phyloP scores from a whole-genome alignment of 2,329 filamentous ascomycete species.

The Botrytis sinoallii region DNA sequence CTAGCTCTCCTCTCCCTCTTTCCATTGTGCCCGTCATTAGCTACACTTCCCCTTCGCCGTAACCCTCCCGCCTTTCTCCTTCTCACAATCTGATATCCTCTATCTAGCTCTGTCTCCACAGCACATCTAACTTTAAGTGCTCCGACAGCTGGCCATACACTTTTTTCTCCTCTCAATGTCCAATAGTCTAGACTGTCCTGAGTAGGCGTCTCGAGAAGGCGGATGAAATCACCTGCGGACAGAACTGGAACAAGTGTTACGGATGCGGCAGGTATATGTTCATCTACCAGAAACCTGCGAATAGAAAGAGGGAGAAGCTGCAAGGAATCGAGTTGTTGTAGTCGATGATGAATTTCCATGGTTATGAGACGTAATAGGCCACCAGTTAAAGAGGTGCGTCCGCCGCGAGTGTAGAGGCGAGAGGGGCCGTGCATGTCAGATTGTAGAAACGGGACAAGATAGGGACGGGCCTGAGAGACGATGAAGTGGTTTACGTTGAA shows the following conservation, averaged over 20 bases:
- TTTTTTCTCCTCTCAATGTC: constrained; percentile 79
- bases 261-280: constrained; percentile 73
- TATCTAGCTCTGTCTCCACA: constrained; percentile 83
- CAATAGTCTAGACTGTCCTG: constrained; percentile 74
- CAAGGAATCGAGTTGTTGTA: constrained; percentile 77
- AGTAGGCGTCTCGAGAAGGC: constrained; percentile 80
- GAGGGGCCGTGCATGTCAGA: constrained; percentile 76
- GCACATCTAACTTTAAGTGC: constrained; percentile 79
- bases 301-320: constrained; percentile 67
- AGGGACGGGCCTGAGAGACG: constrained; percentile 86
- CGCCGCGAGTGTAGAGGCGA: constrained; percentile 56
- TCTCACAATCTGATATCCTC: constrained; percentile 76
- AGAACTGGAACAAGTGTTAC: constrained; percentile 82
- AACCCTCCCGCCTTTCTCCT: constrained; percentile 44
- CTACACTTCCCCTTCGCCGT: constrained; percentile 35
- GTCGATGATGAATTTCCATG: constrained; percentile 74
- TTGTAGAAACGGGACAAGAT: constrained; percentile 80
- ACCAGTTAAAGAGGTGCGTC: constrained; percentile 54
- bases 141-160: constrained; percentile 85
- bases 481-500: constrained; percentile 88
- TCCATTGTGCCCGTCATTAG: constrained; percentile 31
- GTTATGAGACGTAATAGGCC: constrained; percentile 66
- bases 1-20: constrained; percentile 34
- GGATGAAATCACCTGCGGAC: constrained; percentile 67
- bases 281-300: constrained; percentile 76